Evolutionary conservation across 257 asterid species (phyloP), one percentile per base, ranked within the genome.

Genomic region (Lycium barbarum): DNA sequence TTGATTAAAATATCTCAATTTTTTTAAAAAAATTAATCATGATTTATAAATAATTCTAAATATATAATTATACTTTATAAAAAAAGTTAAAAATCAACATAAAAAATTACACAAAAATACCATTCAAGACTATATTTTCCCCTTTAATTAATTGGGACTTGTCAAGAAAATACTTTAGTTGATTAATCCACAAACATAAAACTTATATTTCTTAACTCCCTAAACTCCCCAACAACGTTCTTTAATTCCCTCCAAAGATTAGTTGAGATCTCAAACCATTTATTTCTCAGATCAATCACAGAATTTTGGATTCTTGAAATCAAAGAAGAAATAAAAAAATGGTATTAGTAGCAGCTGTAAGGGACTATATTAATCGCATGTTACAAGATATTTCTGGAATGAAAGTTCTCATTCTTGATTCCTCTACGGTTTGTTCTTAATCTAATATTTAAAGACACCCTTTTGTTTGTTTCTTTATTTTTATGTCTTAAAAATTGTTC

Each of bases 351-450:
- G 66, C 93, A 35, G 90, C 89, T 2, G 98, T 88, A 15, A 92
- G 98, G 63, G 98, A 97, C 35, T 97, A 97, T 89, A 84, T 97
- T 76, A 93, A 94, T 91, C 96, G 95, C 49, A 95, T 97, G 94
- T 74, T 95, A 74, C 98, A 94, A 14, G 99, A 97, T 88, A 95
- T 97, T 66, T 92, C 99, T 70, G 98, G 98, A 79, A 97, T 97
- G 99, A 97, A 97, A 90, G 98, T 97, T 83, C 93, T 97, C 91
- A 93, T 97, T 88, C 98, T 97, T 86, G 99, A 97, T 90, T 90
- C 97, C 71, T 84, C 83, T 9, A 97, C 99, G 97, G 98, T 88
- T 76, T 38, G 83, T 81, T n/a, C 79, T 66, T 17, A 59, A 57
- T 33, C 5, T 51, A 40, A 2, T 40, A 20, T 51, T 11, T n/a